A percentile compares a stretch with the other conserved stretches of the same genome.
These are phyloP conservation scores for Kodamaea alishanica DNA, from an alignment of 1,139 yeast species.

Conservation along the genomic window DNA sequence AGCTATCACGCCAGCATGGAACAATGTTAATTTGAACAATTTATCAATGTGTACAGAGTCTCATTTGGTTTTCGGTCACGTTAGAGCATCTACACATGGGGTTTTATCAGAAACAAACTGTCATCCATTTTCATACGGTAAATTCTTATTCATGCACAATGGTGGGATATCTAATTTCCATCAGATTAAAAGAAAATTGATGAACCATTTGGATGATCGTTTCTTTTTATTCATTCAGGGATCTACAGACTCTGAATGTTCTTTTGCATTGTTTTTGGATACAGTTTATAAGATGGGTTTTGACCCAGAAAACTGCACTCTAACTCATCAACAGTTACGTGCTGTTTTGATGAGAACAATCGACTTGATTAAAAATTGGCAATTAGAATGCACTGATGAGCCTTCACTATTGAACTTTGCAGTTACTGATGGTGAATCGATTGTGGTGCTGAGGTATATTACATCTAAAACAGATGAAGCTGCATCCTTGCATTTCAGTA, in stretches of 20 bases:
- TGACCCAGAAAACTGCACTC: conserved; percentile 48
- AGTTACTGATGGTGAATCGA: conserved; percentile 88
- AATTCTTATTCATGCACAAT: conserved; percentile 94
- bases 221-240: conserved; percentile 84
- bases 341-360: conserved; percentile 72
- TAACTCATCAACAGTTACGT: conserved; percentile 57
- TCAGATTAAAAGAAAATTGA: conserved; percentile 66
- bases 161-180: conserved; percentile 81
- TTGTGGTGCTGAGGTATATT: conserved; percentile 83
- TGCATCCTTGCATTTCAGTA: conserved; percentile 89
- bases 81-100: conserved; percentile 94
- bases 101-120: conserved; percentile 91
- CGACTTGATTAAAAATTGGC: conserved; percentile 70
- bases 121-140: conserved; percentile 87
- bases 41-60: conserved; percentile 86
- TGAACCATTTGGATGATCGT: conserved; percentile 72
- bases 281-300: conserved; percentile 71
- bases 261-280: conserved; percentile 84
- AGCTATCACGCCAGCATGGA: conserved; percentile 98
- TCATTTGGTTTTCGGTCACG: conserved; percentile 86
- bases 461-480: conserved; percentile 92
- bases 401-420: conserved; percentile 92
- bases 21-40: conserved; percentile 82
- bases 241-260: conserved; percentile 92
- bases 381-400: conserved; percentile 44